Percentiles rank a stretch among this genome's conserved stretches.
phyloP scores from a whole-genome alignment of 2,329 filamentous ascomycete species.

The Fusarium lyarnte region DNA sequence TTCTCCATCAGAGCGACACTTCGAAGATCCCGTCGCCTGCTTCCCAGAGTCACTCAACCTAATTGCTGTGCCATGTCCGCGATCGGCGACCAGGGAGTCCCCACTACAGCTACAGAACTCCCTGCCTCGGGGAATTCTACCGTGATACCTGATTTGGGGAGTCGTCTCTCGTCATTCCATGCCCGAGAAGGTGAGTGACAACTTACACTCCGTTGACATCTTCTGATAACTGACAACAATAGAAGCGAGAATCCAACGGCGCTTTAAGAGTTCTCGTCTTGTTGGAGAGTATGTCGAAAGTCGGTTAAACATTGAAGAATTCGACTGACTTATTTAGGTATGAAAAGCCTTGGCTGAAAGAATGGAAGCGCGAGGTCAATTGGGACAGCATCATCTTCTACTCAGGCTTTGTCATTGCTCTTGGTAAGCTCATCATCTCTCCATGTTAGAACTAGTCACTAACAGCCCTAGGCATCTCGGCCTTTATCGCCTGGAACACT shows the following conservation, averaged over 20 bases:
- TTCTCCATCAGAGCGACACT: not conserved
- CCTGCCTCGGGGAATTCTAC: not conserved
- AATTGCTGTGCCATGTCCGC: no score
- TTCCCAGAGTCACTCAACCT: no score
- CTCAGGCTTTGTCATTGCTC: constrained; percentile 26
- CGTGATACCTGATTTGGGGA: no score
- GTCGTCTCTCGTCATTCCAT: not conserved
- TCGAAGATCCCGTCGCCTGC: not conserved
- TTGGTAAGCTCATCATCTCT: constrained; percentile 18
- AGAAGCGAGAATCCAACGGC: not conserved
- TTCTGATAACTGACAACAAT: not conserved
- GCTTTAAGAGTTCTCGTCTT: not conserved
- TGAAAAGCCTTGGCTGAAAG: constrained; percentile 39
- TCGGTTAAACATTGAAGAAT: no score
- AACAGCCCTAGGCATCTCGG: not conserved
- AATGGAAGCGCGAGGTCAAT: constrained; percentile 33
- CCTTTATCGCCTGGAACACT: constrained; percentile 25
- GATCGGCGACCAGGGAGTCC: not conserved
- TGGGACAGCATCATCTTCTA: constrained; percentile 45
- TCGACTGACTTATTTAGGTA: constrained; percentile 28
- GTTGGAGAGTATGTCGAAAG: not conserved
- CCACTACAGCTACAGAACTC: not conserved
- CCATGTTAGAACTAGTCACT: constrained; percentile 3
- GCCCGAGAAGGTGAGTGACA: not conserved
- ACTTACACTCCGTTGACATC: no score